Percentiles rank a stretch among this genome's conserved stretches.
phyloP scores from a whole-genome alignment of 192 early-diverging fungal genomes.

The Coemansia sp. region DNA sequence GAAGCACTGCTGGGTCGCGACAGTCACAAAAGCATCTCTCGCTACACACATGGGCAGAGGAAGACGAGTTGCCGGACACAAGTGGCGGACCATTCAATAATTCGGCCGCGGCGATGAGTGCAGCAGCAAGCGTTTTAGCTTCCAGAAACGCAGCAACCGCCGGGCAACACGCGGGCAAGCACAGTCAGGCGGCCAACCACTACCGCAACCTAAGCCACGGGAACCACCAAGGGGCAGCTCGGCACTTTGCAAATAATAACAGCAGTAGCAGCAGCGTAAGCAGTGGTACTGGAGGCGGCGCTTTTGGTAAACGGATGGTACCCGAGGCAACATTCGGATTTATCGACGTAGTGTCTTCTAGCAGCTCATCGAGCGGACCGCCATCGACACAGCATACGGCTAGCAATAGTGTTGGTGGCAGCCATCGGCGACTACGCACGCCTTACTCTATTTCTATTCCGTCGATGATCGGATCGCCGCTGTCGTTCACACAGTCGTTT shows the following conservation, averaged over 20 bases:
- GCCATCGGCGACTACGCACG: conserved; percentile 36
- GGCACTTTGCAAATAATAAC: not conserved
- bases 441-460: conserved; percentile 53
- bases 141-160: not conserved
- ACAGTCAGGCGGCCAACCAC: conserved; percentile 5
- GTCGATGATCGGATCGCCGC: conserved; percentile 50
- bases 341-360: conserved; percentile 26
- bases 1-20: conserved; percentile 24
- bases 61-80: conserved; percentile 33
- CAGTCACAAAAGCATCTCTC: conserved; percentile 37
- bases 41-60: conserved; percentile 53
- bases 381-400: conserved; percentile 12
- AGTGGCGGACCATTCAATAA: not conserved
- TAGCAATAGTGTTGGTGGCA: conserved; percentile 16
- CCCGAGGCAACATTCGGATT: conserved; percentile 22
- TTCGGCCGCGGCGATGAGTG: not conserved
- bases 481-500: conserved; percentile 54
- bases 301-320: conserved; percentile 14
- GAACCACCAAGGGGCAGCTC: conserved; percentile 3
- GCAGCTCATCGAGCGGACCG: conserved; percentile 35
- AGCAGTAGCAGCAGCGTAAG: conserved; percentile 14
- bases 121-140: not conserved
- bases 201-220: not conserved
- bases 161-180: not conserved
- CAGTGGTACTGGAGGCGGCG: conserved; percentile 8